Conservation (phyloP, 78 protist genomes). For the Protostelium mycophagum region DNA sequence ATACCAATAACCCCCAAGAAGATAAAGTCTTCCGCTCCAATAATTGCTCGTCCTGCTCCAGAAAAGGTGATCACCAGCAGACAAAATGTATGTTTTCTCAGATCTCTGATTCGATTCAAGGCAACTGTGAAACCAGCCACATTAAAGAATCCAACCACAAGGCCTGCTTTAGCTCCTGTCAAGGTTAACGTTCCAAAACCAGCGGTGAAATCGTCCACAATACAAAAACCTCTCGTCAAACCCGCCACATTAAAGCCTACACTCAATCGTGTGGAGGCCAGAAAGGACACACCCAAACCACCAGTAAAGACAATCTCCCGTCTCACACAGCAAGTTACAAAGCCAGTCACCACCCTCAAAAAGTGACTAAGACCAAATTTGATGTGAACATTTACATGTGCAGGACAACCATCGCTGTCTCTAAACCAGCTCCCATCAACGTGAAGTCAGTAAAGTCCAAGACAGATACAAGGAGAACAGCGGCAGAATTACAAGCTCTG, state of each 20-base stretch:
- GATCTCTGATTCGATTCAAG: too few relatives aligned
- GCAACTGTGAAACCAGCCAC: not conserved
- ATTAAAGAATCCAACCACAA: not conserved
- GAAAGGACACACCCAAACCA: not conserved
- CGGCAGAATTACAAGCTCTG: not conserved
- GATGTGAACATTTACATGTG: not conserved
- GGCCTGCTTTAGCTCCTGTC: too few relatives aligned
- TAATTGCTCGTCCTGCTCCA: not conserved
- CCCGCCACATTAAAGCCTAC: not conserved
- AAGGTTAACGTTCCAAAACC: too few relatives aligned
- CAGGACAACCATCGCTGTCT: not conserved
- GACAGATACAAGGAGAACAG: not conserved
- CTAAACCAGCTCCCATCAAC: not conserved
- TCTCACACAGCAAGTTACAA: not conserved
- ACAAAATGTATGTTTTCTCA: too few relatives aligned
- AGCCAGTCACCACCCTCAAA: not conserved
- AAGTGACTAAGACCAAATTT: not conserved
- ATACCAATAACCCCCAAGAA: too few relatives aligned
- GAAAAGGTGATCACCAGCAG: too few relatives aligned
- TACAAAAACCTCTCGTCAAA: not conserved
- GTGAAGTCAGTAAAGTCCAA: not conserved
- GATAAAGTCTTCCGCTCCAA: too few relatives aligned
- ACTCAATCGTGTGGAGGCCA: not conserved
- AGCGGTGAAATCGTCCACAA: not conserved
- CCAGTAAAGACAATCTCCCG: not conserved